Conservation (phyloP, 768 basidiomycete species). For the Phanerochaete sordida region DNA sequence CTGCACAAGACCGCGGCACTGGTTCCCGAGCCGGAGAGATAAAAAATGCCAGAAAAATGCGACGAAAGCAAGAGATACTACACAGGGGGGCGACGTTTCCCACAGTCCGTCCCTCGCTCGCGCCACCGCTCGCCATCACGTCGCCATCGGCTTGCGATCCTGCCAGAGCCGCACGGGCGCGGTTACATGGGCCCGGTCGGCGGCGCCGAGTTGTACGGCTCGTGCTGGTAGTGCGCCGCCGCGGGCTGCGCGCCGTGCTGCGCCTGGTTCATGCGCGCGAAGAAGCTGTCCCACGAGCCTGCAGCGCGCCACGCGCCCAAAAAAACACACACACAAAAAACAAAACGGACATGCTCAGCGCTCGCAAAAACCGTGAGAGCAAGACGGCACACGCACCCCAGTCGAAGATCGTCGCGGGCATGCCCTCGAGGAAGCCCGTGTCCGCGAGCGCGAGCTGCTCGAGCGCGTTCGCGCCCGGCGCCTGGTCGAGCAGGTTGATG, state of each 20-base stretch:
- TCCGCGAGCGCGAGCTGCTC: slow-evolving; percentile 67
- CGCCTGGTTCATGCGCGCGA: slow-evolving; percentile 47
- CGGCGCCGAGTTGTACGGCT: slow-evolving; percentile 2
- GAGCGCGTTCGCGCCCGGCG: slow-evolving; percentile 30
- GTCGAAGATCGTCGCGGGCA: slow-evolving; percentile 84
- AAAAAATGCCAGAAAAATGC: too few species aligned
- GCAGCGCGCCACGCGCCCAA: slow-evolving; percentile 8
- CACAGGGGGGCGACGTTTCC: too few species aligned
- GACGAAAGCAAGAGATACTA: too few species aligned
- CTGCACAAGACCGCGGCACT: background rate
- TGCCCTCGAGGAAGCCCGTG: slow-evolving; percentile 68
- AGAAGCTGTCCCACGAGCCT: slow-evolving; percentile 86
- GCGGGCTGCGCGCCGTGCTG: background rate
- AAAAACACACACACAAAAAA: background rate
- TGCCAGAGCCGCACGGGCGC: background rate
- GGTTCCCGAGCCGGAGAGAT: background rate
- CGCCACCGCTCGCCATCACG: too few species aligned
- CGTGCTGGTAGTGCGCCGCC: background rate
- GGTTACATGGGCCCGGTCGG: slow-evolving; percentile 2
- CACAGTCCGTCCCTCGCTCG: too few species aligned
- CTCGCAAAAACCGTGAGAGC: background rate
- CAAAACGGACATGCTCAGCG: background rate
- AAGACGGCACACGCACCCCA: slow-evolving; percentile 53
- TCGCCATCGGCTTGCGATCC: too few species aligned
- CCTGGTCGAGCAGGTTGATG: slow-evolving; percentile 48